Evolutionary conservation across 2,329 filamentous ascomycete species (phyloP), one percentile per base, ranked within the genome.

Genomic region (Epichloe sp.): DNA sequence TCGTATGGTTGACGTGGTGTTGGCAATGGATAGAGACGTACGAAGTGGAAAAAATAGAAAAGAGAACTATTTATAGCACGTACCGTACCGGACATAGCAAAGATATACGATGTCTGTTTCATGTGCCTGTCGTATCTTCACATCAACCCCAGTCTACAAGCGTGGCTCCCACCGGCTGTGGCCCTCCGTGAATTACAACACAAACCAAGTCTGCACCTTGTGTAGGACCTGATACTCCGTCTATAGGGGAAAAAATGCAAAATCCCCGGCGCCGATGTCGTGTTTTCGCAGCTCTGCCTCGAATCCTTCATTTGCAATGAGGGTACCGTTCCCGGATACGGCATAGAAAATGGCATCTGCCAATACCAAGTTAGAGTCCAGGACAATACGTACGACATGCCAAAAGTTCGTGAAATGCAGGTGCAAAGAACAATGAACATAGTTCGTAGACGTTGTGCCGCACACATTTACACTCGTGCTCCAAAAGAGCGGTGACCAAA

Each of bases 201-300:
- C 82, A 85, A 38, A 80, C 75, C 2, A 83, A 68, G 45, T 83
- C 79, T 47, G 60, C 63, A 43, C 81, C 78, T 1, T 75, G 75
- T 38, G 85, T 77, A 82, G 69, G 50, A 83, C 75, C 62, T 86
- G 82, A 65, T 88, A 82, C 62, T 88, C 83, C 0, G 79, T 78
- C 72, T 76, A 86, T 0, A 82, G 77, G 0, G 84, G 84, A 12
- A 88, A 76, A 50, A 86, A 73, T 3, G 82, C 82, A 63, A 85
- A 88, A 62, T 87, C 83, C 0, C 85, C 84, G 0, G 78, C 71
- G 1, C 65, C 64, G 6, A 88, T 70, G 17, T 77, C 68, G 54
- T 83, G 74, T 36, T 76, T 74, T 54, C 76, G 75, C 1, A 73
- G 62, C 34, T 72, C 67, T 36, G 68, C 68, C 45, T 73, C 74